These are phyloP conservation scores for Pichia sp. DNA, from an alignment of 1,139 yeast species.

Conservation along the genomic window DNA sequence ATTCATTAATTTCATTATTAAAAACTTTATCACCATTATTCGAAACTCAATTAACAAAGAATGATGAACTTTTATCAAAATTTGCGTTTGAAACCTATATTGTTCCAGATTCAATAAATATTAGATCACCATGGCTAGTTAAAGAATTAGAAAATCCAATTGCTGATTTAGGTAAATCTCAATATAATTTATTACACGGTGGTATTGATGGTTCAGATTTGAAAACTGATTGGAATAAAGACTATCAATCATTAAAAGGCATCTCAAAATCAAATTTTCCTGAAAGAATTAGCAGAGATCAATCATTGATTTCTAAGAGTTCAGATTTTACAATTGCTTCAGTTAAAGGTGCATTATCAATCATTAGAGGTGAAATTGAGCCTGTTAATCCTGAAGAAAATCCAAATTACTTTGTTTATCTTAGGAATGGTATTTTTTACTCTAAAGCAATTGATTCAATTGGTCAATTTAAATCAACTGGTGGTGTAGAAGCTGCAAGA, in stretches of 20 bases:
- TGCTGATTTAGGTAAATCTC: slow-evolving; percentile 62
- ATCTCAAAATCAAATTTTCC: slow-evolving; percentile 51
- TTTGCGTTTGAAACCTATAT: slow-evolving; percentile 52
- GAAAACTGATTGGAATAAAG: slow-evolving; percentile 84
- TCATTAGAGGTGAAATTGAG: slow-evolving; percentile 63
- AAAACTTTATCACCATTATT: slow-evolving; percentile 49
- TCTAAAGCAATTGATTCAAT: slow-evolving; percentile 73
- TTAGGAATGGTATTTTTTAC: slow-evolving; percentile 81
- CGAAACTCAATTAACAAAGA: slow-evolving; percentile 31
- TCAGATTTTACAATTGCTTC: slow-evolving; percentile 76
- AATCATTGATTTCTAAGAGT: slow-evolving; percentile 62
- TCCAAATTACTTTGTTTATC: slow-evolving; percentile 56
- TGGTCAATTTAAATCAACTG: slow-evolving; percentile 57
- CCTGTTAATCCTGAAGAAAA: slow-evolving; percentile 79
- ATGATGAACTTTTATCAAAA: slow-evolving; percentile 37
- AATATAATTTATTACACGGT: slow-evolving; percentile 45
- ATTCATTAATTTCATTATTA: slow-evolving; percentile 50
- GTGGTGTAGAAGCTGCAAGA: slow-evolving; percentile 85
- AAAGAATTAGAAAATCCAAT: slow-evolving; percentile 24
- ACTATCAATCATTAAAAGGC: slow-evolving; percentile 75
- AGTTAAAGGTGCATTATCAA: slow-evolving; percentile 69
- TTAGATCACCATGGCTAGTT: slow-evolving; percentile 75
- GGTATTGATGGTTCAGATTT: slow-evolving; percentile 56
- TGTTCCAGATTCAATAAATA: slow-evolving; percentile 53
- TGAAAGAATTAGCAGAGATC: slow-evolving; percentile 72